Evolutionary conservation across 306 rosid species (phyloP), one percentile per base, ranked within the genome.

Genomic region (Lablab purpureus): DNA sequence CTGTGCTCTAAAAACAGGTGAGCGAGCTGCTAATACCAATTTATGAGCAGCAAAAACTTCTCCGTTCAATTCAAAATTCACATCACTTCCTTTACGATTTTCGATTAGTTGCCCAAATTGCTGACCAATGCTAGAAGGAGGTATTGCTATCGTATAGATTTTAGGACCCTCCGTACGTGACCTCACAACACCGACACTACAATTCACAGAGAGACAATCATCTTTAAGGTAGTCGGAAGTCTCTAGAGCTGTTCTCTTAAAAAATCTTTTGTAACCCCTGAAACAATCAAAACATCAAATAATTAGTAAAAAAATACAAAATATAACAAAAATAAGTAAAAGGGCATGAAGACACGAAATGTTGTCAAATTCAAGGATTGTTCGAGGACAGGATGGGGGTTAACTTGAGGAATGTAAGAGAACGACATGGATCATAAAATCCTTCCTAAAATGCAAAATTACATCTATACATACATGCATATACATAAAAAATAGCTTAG

Each of bases 211-310:
- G 37, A 93, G 93, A 76, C 94, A 91, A 64, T 91, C 94, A 84
- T 89, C 92, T 84, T 91, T 91, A 56, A 93, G 89, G 88, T 89
- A 93, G 75, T 91, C 96, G 4, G 98, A 93, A 27, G 90, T 81
- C 89, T 93, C 94, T 34, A 93, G 87, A 54, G 84, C 80, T 37
- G 90, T 84, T 78, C 94, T 89, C 82, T 89, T 93, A 50, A 93
- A 88, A 83, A 93, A 93, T 32, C 94, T 85, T 70, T 93, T 93
- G 86, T 93, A 93, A 18, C 98, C 98, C 98, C 98, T 93, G 90
- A 82, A 84, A 17, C 70, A 85, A n/a, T 66, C 60, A 40, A 43
- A 40, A 43, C 23, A 78, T 21, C 11, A 71, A 75, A 13, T 78
- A 68, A 80, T 83, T 51, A 79, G 67, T 49, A 11, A n/a, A n/a